Base-by-base conservation (phyloP, 768 basidiomycete genomes). In the Mrakia blollopis region DNA sequence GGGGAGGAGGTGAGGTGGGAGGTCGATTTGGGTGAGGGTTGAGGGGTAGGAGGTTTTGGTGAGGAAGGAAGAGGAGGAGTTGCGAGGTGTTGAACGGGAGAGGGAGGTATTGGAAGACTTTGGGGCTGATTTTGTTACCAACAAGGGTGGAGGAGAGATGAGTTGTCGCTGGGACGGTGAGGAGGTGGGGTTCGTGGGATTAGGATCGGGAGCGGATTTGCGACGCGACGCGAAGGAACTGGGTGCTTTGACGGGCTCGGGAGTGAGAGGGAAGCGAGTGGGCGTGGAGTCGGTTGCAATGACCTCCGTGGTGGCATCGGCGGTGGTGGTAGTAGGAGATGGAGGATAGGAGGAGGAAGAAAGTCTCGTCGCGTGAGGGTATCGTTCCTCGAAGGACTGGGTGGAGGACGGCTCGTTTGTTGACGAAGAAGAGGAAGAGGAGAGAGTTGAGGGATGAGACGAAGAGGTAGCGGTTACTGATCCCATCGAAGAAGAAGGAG, bases 301-400 rank as follows among this genome's bases (percentile, higher is more conserved):
- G 28, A n/a, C 11, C 57, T 57, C 57, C 13, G 5, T 16, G 23
- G 23, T 23, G 10, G 61, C 3, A n/a, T 28, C 10, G 30, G 21
- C 7, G 14, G 63, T 10, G 32, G 30, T 32, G 11, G 18, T 65
- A 13, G 37, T 65, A 6, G 63, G 21, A 8, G 18, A 13, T 1
- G 35, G 37, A 39, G 32, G 63, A 10, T 30, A 25, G n/a, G 57
- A 57, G 18, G 47, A 50, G 2, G 47, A 18, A 23, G 67, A 39
- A 44, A 28, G 37, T 8, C 41, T 35, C 4, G 37, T 39, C 37
- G 67, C 67, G 41, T 69, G 35, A 39, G 67, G 67, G 39, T 69
- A 69, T 7, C 67, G 67, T 69, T 69, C 37, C 67, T 69, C 67
- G 67, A 69, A 69, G 23, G 67, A 47, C 10, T 39, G 67, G 18